Conservation (phyloP, 306 rosid genomes). For the Castanea mollissima region DNA sequence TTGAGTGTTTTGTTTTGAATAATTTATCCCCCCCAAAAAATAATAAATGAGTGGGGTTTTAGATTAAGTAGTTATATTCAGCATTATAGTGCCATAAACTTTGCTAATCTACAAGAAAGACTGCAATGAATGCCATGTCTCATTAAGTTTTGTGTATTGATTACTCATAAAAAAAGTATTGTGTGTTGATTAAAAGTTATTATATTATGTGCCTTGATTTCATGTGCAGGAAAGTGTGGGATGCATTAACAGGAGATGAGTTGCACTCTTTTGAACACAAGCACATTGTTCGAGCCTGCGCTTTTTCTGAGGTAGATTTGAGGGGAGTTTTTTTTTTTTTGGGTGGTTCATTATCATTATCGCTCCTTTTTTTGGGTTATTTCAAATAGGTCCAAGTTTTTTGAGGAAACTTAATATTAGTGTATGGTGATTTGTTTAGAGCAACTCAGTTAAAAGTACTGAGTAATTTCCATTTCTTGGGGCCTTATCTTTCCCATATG, state of each 20-base stretch:
- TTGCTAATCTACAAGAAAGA: background rate
- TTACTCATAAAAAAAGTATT: no score
- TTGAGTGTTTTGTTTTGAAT: no score
- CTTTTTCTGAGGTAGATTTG: conserved; percentile 79
- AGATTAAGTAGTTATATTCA: background rate
- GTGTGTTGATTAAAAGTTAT: conserved; percentile 1
- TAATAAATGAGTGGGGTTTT: background rate
- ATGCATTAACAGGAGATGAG: conserved; percentile 91
- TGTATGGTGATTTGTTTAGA: background rate
- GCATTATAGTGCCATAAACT: background rate
- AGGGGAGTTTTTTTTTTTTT: background rate
- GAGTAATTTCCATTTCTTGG: background rate
- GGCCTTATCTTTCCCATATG: background rate
- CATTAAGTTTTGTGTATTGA: background rate
- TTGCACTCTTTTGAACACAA: conserved; percentile 95
- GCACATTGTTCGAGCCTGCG: conserved; percentile 96
- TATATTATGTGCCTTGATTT: conserved; percentile 15
- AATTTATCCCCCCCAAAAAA: no score
- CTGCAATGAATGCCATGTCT: background rate
- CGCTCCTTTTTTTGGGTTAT: background rate
- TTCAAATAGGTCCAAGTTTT: no score
- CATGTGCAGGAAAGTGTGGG: conserved; percentile 90
- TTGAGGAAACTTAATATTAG: background rate
- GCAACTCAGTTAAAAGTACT: background rate
- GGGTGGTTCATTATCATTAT: background rate